phyloP scores from a whole-genome alignment of 2,329 filamentous ascomycete genomes.

The Colletotrichum limetticola region DNA sequence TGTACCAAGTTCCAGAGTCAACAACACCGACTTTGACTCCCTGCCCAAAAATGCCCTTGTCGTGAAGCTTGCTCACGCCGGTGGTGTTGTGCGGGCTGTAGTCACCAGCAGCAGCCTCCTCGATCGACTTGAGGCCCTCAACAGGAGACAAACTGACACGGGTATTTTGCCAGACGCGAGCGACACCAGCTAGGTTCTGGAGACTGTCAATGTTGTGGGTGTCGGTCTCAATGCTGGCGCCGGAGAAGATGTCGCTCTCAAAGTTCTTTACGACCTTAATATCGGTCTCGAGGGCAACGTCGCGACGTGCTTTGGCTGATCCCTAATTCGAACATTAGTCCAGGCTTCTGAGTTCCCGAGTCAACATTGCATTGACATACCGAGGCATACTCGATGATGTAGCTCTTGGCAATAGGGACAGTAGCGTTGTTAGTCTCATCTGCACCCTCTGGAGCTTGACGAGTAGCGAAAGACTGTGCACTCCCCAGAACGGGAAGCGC shows the following conservation, averaged over 20 bases:
- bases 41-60: conserved; percentile 48
- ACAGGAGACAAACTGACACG: conserved; percentile 18
- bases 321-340: background rate
- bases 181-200: conserved; percentile 44
- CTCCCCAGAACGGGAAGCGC: conserved; percentile 17
- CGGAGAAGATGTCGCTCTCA: conserved; percentile 45
- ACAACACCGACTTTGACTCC: conserved; percentile 51
- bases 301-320: conserved; percentile 30
- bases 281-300: conserved; percentile 6
- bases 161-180: conserved; percentile 47
- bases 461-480: background rate
- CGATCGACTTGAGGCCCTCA: background rate
- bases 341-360: background rate
- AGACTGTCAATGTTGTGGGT: conserved; percentile 47
- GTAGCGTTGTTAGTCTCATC: conserved; percentile 20
- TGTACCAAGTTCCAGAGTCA: conserved; percentile 53
- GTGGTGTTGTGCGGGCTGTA: conserved; percentile 50
- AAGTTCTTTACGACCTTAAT: conserved; percentile 28
- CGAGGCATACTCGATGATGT: conserved; percentile 33
- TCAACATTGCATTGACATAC: background rate
- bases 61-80: conserved; percentile 51
- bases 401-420: conserved; percentile 30
- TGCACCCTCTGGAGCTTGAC: conserved; percentile 10
- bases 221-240: conserved; percentile 46
- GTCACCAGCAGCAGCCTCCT: conserved; percentile 39